phyloP scores from a whole-genome alignment of 352 stramenopile genomes.

The Stephanocyclus meneghinianus region DNA sequence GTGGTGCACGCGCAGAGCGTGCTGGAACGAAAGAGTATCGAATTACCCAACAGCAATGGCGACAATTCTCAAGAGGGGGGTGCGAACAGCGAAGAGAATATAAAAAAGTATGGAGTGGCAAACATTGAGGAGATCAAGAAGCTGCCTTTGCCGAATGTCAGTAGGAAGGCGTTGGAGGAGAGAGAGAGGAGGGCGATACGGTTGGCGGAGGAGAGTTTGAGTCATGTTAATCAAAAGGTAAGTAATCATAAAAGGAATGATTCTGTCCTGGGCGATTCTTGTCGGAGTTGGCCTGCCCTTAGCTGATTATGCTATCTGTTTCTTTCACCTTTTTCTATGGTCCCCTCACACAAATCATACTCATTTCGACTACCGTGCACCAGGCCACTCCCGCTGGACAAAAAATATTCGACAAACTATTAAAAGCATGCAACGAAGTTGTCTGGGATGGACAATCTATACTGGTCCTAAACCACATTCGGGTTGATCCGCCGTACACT shows the following conservation, averaged over 20 bases:
- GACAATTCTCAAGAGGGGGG: background rate
- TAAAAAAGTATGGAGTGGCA: constrained; percentile 10
- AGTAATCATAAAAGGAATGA: constrained; percentile 20
- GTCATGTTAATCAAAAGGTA: constrained; percentile 78
- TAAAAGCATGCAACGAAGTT: constrained; percentile 81
- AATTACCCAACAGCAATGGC: constrained; percentile 2
- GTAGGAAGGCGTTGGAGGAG: constrained; percentile 70
- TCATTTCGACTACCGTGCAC: background rate
- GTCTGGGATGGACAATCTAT: constrained; percentile 76
- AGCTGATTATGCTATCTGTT: too few relatives aligned
- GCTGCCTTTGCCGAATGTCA: constrained; percentile 45
- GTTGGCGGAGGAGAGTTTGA: constrained; percentile 72
- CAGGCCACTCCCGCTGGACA: constrained; percentile 72
- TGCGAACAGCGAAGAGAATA: constrained; percentile 21
- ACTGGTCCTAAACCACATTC: constrained; percentile 72
- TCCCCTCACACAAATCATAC: constrained; percentile 5
- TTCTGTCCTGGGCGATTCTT: background rate
- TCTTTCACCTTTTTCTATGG: too few relatives aligned
- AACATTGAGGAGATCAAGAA: constrained; percentile 38
- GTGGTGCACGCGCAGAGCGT: constrained; percentile 61
- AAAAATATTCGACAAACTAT: constrained; percentile 77
- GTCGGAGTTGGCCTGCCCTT: background rate
- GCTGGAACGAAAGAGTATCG: constrained; percentile 40
- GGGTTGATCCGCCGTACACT: constrained; percentile 77
- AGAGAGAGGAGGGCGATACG: constrained; percentile 73